Evolutionary conservation across 1,284 basidiomycete species (phyloP).

Genomic region (Mycena sp.): DNA sequence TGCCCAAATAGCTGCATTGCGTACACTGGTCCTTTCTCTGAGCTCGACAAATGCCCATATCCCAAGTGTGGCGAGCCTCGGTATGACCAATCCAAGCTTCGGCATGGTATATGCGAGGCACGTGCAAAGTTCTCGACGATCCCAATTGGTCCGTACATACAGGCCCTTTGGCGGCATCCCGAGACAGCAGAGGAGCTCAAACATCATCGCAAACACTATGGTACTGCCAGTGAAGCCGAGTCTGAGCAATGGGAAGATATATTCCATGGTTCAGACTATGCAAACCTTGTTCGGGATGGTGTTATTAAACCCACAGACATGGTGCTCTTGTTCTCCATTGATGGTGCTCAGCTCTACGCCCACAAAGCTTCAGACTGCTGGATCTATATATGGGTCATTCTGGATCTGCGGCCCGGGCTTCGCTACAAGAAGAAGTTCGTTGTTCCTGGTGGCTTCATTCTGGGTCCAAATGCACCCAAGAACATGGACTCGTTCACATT

Average conservation of each 20-base stretch:
- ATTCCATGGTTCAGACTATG: constrained; percentile 35
- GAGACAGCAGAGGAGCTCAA: too few relatives aligned
- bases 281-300: constrained; percentile 25
- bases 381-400: too few relatives aligned
- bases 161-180: constrained; percentile 31
- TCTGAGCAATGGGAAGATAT: constrained; percentile 27
- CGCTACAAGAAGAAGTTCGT: constrained; percentile 41
- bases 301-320: constrained; percentile 36
- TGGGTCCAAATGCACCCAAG: constrained; percentile 45
- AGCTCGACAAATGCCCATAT: too few relatives aligned
- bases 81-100: constrained; percentile 18
- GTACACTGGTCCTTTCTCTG: too few relatives aligned
- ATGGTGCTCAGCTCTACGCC: constrained; percentile 47
- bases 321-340: constrained; percentile 40
- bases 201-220: too few relatives aligned
- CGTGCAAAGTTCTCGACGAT: constrained; percentile 27
- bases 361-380: too few relatives aligned
- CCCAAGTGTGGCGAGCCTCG: constrained; percentile 21
- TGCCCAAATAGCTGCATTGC: too few relatives aligned
- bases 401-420: constrained; percentile 34
- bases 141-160: too few relatives aligned
- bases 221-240: constrained; percentile 21
- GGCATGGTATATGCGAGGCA: neutral
- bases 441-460: constrained; percentile 39
- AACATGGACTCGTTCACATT: constrained; percentile 49